Evolutionary conservation across 108 stramenopile species (phyloP), one percentile per base, ranked within the genome.

Genomic region (Seminavis robusta): DNA sequence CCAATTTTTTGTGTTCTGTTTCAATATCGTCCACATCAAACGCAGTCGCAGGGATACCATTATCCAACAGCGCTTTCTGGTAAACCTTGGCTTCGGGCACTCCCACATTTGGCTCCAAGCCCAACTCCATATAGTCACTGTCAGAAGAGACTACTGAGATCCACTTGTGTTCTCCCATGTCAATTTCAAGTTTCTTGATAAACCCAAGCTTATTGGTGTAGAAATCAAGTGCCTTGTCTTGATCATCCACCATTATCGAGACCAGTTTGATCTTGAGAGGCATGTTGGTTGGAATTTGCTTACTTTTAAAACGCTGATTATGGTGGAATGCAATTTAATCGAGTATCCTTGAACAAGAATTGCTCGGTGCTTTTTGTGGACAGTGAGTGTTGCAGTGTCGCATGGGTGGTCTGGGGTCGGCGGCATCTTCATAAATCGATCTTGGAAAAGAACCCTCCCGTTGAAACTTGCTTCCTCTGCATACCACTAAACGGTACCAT

Each of bases 1-100:
- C 17, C 43, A 44, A 44, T 17, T 7, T 7, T 10, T 44, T 17
- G 17, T 44, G 17, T 17, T 44, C 43, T 17, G 10, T 10, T 44
- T 44, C n/a, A 44, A 10, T 16, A 44, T 44, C 43, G 10, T 44
- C 43, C 10, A 44, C 43, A 16, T 10, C 43, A 17, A 44, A 44
- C 7, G 10, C n/a, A 7, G 43, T 44, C 10, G n/a, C 10, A 16
- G 43, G 43, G 17, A 44, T 44, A 10, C 17, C 17, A 7, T 10
- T 17, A 7, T 44, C 17, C 10, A 16, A 44, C n/a, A 44, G 7
- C 17, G 10, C 43, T 17, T 44, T 44, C 17, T 44, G 43, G 17
- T 44, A 44, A 7, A 17, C 17, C 43, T 10, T 44, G n/a, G 17
- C 17, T 16, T 7, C 7, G 10, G 10, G n/a, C 10, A 44, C 10